Conservation (phyloP, 768 basidiomycete genomes). For the Pleurotus pulmonarius region DNA sequence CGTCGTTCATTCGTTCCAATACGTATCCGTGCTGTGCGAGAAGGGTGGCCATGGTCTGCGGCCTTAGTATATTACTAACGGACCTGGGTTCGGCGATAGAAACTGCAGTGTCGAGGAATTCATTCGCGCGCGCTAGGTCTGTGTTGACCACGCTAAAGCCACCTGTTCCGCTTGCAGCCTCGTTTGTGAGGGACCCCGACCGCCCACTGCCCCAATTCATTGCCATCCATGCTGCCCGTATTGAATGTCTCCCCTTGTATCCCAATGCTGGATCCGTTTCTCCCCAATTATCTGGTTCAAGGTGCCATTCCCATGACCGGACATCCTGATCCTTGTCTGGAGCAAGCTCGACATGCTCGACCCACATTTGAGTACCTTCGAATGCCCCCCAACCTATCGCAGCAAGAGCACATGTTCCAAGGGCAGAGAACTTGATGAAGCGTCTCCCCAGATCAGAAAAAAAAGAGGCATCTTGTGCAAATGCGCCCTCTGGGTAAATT, state of each 20-base stretch:
- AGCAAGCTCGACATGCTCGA: constrained; percentile 50
- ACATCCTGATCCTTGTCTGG: constrained; percentile 49
- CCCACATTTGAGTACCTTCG: constrained; percentile 58
- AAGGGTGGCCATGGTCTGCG: constrained; percentile 53
- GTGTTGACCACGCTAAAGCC: constrained; percentile 47
- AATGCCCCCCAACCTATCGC: constrained; percentile 43
- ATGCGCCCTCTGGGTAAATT: constrained; percentile 20
- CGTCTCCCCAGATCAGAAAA: constrained; percentile 42
- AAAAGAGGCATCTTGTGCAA: constrained; percentile 28
- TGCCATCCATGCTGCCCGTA: constrained; percentile 72
- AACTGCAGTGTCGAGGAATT: constrained; percentile 49
- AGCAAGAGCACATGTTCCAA: constrained; percentile 40
- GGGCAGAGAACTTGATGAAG: constrained; percentile 44
- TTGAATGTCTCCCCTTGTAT: constrained; percentile 52
- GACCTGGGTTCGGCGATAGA: constrained; percentile 37
- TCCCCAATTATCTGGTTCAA: constrained; percentile 62
- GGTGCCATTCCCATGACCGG: constrained; percentile 65
- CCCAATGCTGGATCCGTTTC: constrained; percentile 77
- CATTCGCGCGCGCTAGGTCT: constrained; percentile 49
- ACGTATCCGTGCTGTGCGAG: constrained; percentile 49
- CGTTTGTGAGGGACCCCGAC: constrained; percentile 30
- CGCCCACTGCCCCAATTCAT: constrained; percentile 58
- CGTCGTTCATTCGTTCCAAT: constrained; percentile 52
- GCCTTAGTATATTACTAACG: constrained; percentile 36
- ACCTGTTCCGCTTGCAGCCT: constrained; percentile 30